Base-by-base conservation (phyloP, 306 rosid genomes). In the Astragalus glycyphyllos region DNA sequence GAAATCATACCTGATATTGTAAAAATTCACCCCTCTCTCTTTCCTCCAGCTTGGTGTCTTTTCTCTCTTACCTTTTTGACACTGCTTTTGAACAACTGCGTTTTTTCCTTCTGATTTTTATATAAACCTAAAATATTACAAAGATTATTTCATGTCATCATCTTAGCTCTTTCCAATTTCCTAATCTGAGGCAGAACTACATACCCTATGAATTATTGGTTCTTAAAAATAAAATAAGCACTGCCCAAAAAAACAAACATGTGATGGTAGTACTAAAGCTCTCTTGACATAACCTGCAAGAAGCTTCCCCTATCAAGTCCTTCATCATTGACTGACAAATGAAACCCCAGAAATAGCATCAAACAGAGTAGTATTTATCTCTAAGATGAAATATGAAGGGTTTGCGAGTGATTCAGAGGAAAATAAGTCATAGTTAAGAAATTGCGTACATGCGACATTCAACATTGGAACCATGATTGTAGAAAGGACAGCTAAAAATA, bases 401-500 rank as follows among this genome's bases (percentile, higher is more conserved):
- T 4, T 53, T 10, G 2, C 6, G 8, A 38, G 11, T 61, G 65
- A 55, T 46, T 78, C 34, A n/a, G 14, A 69, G 17, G 42, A 45
- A 72, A 14, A 11, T 9, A 40, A 11, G 54, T 20, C 29, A 11
- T 45, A 31, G n/a, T n/a, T n/a, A n/a, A n/a, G n/a, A 37, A 58
- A 53, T 40, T 68, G 26, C 96, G 84, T 84, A 94, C 99, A 94
- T 83, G 82, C 91, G 89, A 69, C 97, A 91, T 70, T 94, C 99
- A 2, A 94, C 96, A 20, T 97, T 85, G 76, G 89, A 80, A 16
- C 98, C 97, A 57, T 94, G 98, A 74, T 90, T 87, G 81, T 97
- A 94, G 87, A 94, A 94, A 81, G 98, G 98, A 46, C 98, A 90
- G 77, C 97, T 87, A 73, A 94, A 94, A 46, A 90, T 96, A 32